phyloP scores from a whole-genome alignment of 805 yeast genomes.

The Sporopachydermia lactativora region DNA sequence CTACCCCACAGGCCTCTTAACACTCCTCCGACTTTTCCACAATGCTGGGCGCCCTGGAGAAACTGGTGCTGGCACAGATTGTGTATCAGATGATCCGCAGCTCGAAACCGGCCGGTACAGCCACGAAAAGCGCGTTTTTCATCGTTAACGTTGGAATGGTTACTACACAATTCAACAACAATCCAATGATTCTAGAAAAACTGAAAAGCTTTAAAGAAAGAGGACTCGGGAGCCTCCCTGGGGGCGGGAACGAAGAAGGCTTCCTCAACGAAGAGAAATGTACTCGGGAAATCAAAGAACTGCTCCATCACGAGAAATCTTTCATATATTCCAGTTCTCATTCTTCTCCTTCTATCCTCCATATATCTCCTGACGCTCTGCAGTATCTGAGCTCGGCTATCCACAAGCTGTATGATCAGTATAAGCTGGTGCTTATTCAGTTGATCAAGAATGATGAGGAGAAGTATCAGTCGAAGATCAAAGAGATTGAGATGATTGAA shows the following conservation, averaged over 20 bases:
- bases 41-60: neutral
- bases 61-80: neutral
- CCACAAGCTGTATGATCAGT: slow-evolving; percentile 12
- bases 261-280: slow-evolving; percentile 1
- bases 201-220: neutral
- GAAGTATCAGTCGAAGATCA: slow-evolving; percentile 20
- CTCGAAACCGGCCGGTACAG: neutral
- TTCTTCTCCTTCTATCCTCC: neutral
- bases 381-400: slow-evolving; percentile 1
- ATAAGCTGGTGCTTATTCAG: slow-evolving; percentile 8
- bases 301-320: neutral
- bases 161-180: neutral
- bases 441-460: slow-evolving; percentile 19
- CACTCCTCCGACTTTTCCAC: too few relatives aligned
- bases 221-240: neutral
- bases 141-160: neutral
- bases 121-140: neutral
- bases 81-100: neutral
- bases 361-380: neutral
- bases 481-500: slow-evolving; percentile 28
- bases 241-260: neutral
- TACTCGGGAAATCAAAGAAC: neutral
- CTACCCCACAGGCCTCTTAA: too few relatives aligned
- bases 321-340: neutral
- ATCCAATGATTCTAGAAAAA: neutral